Evolutionary conservation across 192 early-diverging fungal genomes (phyloP).

Genomic region (Coemansia sp.): DNA sequence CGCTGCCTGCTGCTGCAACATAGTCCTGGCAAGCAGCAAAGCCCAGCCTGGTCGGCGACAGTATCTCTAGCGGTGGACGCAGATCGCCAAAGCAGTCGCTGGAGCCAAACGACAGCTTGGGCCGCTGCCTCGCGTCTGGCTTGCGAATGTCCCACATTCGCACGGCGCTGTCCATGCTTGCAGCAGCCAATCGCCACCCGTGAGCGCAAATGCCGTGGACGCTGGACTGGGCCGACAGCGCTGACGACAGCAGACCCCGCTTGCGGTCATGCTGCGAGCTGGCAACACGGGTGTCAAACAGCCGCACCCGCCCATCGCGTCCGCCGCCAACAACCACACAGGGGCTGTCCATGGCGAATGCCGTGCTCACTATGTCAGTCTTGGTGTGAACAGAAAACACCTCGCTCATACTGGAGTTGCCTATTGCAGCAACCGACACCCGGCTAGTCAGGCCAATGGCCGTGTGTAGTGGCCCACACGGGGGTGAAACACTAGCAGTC

Average conservation of each 20-base stretch:
- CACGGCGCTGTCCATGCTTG: constrained; percentile 34
- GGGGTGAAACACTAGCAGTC: constrained; percentile 4
- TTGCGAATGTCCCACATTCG: constrained; percentile 39
- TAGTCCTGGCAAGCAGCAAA: constrained; percentile 16
- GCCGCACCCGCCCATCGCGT: constrained; percentile 35
- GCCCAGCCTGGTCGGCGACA: constrained; percentile 20
- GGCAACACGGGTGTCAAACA: constrained; percentile 26
- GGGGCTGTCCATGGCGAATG: constrained; percentile 10
- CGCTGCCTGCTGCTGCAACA: constrained; percentile 26
- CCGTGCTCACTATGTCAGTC: constrained; percentile 32
- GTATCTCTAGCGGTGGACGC: not conserved
- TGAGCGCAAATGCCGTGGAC: constrained; percentile 31
- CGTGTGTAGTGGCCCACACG: not conserved
- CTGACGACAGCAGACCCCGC: constrained; percentile 19
- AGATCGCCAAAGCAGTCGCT: not conserved
- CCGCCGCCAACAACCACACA: constrained; percentile 32
- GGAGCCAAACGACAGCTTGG: not conserved
- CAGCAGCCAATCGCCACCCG: constrained; percentile 20
- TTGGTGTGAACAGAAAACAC: constrained; percentile 13
- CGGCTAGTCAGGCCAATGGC: constrained; percentile 2
- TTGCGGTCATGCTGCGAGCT: constrained; percentile 3
- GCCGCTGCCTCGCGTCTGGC: not conserved
- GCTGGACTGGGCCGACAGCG: not conserved
- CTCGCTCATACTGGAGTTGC: not conserved
- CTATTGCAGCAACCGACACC: not conserved